Evolutionary conservation across 1,284 basidiomycete genomes (phyloP).

Genomic region (Paramarasmius palmivorus): DNA sequence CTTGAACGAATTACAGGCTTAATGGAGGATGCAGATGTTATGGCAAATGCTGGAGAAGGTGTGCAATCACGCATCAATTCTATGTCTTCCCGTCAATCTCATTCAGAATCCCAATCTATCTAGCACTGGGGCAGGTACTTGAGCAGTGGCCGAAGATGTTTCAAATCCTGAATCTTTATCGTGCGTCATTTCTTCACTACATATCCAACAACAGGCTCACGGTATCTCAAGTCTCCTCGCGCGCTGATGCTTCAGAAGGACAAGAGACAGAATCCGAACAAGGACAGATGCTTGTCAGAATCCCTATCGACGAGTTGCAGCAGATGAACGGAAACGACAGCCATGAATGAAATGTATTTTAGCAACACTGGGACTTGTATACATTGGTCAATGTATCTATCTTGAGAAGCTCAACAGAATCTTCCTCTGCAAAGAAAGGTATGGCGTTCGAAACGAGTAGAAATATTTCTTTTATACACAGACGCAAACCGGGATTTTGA

Average conservation of each 20-base stretch:
- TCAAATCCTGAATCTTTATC: slow-evolving; percentile 64
- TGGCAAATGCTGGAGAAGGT: slow-evolving; percentile 77
- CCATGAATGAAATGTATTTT: slow-evolving; percentile 9
- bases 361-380: no score
- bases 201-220: not conserved
- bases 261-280: slow-evolving; percentile 21
- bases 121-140: slow-evolving; percentile 75
- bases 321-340: slow-evolving; percentile 13
- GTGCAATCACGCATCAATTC: not conserved
- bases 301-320: slow-evolving; percentile 59
- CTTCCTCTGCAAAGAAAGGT: no score
- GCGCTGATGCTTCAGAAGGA: slow-evolving; percentile 30
- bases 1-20: slow-evolving; percentile 67
- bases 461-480: no score
- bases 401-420: no score
- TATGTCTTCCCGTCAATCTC: slow-evolving; percentile 7
- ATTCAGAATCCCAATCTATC: slow-evolving; percentile 10
- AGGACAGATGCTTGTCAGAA: slow-evolving; percentile 54
- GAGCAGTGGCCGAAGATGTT: slow-evolving; percentile 85
- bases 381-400: no score
- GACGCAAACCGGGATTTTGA: no score
- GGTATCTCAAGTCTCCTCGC: slow-evolving; percentile 40
- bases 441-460: no score
- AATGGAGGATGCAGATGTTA: slow-evolving; percentile 69
- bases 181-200: slow-evolving; percentile 40